Percentiles rank a stretch among this genome's conserved stretches.
phyloP scores from a whole-genome alignment of 2,329 filamentous ascomycete genomes.

The Talaromyces sp. region DNA sequence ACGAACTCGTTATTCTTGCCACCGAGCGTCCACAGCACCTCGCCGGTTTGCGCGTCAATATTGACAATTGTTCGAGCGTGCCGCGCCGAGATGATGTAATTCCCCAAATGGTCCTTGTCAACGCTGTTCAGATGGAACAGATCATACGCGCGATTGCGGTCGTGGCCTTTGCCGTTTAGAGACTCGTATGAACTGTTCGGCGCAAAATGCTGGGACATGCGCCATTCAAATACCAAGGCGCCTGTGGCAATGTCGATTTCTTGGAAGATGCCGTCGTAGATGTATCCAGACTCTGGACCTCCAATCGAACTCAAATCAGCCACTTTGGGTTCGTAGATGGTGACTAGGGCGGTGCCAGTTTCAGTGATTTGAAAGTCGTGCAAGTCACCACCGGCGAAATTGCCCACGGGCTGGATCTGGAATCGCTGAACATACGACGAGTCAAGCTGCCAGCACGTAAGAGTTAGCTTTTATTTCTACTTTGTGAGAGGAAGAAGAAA shows the following conservation, averaged over 20 bases:
- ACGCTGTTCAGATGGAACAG: conserved; percentile 54
- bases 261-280: conserved; percentile 37
- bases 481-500: background rate
- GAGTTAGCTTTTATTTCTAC: no score
- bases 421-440: background rate
- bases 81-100: conserved; percentile 51
- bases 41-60: conserved; percentile 44
- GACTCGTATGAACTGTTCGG: conserved; percentile 16
- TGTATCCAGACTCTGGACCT: conserved; percentile 32
- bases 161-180: conserved; percentile 14
- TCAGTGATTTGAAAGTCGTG: conserved; percentile 42
- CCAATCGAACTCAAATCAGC: conserved; percentile 34
- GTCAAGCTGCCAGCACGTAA: background rate
- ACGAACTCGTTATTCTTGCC: conserved; percentile 6
- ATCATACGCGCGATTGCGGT: conserved; percentile 36
- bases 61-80: conserved; percentile 43
- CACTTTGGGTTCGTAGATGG: conserved; percentile 32
- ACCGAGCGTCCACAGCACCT: conserved; percentile 51
- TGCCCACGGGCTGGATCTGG: background rate
- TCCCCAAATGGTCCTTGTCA: conserved; percentile 45
- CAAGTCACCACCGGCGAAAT: conserved; percentile 25
- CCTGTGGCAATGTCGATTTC: conserved; percentile 42
- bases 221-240: conserved; percentile 43
- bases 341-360: conserved; percentile 37
- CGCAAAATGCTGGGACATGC: conserved; percentile 40